Percentiles rank a stretch among this genome's conserved stretches.
phyloP scores from a whole-genome alignment of 768 basidiomycete species.

The Boletus rufocinnamomeus region DNA sequence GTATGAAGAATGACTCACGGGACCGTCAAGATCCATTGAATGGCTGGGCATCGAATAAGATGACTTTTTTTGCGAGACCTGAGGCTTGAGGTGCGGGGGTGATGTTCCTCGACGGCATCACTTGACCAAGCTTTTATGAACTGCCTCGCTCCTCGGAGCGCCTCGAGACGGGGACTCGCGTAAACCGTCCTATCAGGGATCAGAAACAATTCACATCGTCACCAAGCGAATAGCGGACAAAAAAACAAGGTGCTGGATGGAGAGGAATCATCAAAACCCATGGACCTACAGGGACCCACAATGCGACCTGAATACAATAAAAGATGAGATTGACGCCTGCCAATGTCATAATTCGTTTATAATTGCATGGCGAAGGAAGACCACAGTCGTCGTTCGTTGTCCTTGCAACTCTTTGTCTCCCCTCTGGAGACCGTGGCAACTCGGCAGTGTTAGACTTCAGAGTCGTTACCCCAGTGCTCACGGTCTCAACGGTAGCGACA shows the following conservation, averaged over 20 bases:
- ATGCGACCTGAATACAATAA: conserved; percentile 20
- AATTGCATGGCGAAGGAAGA: background rate
- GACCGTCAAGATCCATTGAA: conserved; percentile 18
- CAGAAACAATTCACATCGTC: conserved; percentile 14
- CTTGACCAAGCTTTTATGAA: conserved; percentile 23
- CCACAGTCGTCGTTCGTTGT: background rate
- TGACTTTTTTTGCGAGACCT: background rate
- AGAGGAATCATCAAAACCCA: background rate
- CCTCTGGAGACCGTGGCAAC: conserved; percentile 4
- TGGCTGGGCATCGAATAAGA: background rate
- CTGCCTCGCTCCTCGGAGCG: background rate
- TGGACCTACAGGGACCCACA: conserved; percentile 31
- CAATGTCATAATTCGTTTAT: background rate
- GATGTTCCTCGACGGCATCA: background rate
- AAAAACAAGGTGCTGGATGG: conserved; percentile 11
- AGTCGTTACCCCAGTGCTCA: background rate
- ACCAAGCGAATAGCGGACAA: conserved; percentile 15
- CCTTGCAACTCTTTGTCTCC: conserved; percentile 17
- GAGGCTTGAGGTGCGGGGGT: background rate
- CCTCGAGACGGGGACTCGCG: conserved; percentile 2
- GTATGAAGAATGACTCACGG: conserved; percentile 14
- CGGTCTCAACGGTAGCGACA: background rate
- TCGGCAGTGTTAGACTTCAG: background rate
- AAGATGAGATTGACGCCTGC: background rate
- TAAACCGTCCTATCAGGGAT: background rate